Evolutionary conservation across 768 basidiomycete genomes (phyloP).

Genomic region (Favolaschia claudopus): DNA sequence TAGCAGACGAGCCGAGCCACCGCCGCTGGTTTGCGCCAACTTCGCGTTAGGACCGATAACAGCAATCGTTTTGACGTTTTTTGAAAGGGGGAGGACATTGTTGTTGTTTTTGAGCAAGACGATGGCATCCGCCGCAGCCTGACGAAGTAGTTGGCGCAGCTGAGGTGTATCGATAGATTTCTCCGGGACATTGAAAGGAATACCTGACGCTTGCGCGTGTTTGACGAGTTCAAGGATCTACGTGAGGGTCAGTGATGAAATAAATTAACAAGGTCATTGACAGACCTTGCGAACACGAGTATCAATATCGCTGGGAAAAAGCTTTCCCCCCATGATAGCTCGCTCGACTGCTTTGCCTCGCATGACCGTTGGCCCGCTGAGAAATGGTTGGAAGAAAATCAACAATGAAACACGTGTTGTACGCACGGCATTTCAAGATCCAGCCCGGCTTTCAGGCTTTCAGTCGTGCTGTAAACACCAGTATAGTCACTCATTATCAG

Average conservation of each 20-base stretch:
- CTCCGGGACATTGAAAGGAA: conserved; percentile 61
- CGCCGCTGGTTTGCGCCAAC: conserved; percentile 59
- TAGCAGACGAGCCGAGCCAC: conserved; percentile 63
- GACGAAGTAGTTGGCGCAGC: conserved; percentile 54
- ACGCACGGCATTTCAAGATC: conserved; percentile 68
- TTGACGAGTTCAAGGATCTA: conserved; percentile 57
- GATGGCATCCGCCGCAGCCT: conserved; percentile 59
- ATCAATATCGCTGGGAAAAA: conserved; percentile 50
- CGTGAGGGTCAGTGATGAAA: too few species aligned
- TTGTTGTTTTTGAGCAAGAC: conserved; percentile 70
- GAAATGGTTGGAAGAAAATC: conserved; percentile 33
- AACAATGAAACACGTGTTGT: conserved; percentile 41
- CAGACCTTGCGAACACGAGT: conserved; percentile 47
- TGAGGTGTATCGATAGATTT: conserved; percentile 54
- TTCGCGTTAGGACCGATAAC: conserved; percentile 73
- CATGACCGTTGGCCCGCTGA: conserved; percentile 56
- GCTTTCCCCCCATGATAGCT: conserved; percentile 49
- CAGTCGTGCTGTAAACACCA: conserved; percentile 55
- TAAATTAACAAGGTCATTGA: too few species aligned
- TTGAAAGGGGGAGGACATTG: conserved; percentile 54
- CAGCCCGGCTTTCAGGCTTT: conserved; percentile 66
- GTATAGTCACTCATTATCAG: conserved; percentile 70
- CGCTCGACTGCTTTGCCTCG: conserved; percentile 53
- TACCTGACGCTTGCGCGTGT: conserved; percentile 56
- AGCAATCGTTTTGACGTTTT: conserved; percentile 51